A percentile compares a stretch with the other conserved stretches of the same genome.
These are phyloP conservation scores for Aspergillus melleus DNA, from an alignment of 2,329 filamentous ascomycete species.

Conservation along the genomic window DNA sequence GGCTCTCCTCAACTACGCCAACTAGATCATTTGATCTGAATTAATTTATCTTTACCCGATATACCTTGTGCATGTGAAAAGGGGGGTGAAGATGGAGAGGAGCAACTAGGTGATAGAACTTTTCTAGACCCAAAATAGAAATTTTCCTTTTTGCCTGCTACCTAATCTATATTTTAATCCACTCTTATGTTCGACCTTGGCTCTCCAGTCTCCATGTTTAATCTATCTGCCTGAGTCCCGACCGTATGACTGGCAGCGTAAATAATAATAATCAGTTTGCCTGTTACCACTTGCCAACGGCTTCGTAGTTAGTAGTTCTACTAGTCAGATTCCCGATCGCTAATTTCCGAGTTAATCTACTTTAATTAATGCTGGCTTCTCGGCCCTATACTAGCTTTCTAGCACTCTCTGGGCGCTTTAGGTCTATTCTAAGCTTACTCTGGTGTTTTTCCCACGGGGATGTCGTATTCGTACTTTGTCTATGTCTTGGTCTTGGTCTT, in stretches of 20 bases:
- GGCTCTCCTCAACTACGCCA: conserved; percentile 15
- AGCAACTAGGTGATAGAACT: background rate
- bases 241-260: too few relatives aligned
- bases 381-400: background rate
- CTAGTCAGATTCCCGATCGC: too few relatives aligned
- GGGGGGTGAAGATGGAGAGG: too few relatives aligned
- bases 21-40: background rate
- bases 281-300: too few relatives aligned
- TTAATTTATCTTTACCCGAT: too few relatives aligned
- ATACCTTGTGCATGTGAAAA: too few relatives aligned
- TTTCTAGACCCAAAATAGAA: background rate
- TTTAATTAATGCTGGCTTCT: background rate
- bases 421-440: background rate
- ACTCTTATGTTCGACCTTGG: background rate
- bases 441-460: too few relatives aligned
- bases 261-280: too few relatives aligned
- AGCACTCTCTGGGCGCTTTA: background rate
- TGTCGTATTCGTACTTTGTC: too few relatives aligned
- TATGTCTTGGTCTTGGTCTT: too few relatives aligned
- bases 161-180: background rate
- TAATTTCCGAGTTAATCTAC: background rate
- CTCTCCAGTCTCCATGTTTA: background rate
- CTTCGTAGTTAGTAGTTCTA: too few relatives aligned
- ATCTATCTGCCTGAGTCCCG: background rate
- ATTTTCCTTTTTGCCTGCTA: background rate